These are phyloP conservation scores for Thraustochytrium sp. DNA, from an alignment of 352 stramenopile genomes.

Conservation along the genomic window DNA sequence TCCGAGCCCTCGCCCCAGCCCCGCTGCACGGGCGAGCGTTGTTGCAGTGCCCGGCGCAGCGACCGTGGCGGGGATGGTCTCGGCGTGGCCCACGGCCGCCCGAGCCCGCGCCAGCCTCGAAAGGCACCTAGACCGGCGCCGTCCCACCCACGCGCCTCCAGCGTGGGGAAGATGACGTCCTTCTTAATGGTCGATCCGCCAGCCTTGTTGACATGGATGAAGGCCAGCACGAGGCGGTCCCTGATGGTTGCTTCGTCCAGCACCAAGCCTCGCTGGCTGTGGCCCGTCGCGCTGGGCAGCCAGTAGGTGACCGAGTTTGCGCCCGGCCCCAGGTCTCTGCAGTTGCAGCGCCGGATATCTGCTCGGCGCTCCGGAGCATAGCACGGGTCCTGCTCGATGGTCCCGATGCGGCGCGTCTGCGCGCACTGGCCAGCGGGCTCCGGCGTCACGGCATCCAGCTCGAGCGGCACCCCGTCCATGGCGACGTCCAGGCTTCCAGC, in stretches of 20 bases:
- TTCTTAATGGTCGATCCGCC: slow-evolving; percentile 44
- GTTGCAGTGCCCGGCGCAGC: too few species aligned
- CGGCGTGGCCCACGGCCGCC: not conserved
- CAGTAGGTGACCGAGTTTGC: slow-evolving; percentile 28
- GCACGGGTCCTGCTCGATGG: slow-evolving; percentile 1
- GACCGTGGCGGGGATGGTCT: not conserved
- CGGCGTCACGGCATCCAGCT: not conserved
- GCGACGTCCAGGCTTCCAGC: too few species aligned
- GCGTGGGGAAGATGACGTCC: slow-evolving; percentile 3
- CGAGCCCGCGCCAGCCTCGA: not conserved
- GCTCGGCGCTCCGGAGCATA: not conserved
- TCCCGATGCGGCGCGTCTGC: not conserved
- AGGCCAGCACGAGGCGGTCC: not conserved
- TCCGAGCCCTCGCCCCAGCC: not conserved
- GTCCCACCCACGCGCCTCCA: slow-evolving; percentile 10
- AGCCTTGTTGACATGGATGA: slow-evolving; percentile 46
- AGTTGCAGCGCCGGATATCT: not conserved
- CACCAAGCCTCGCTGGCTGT: not conserved
- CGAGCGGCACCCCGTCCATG: too few species aligned
- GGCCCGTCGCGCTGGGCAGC: not conserved
- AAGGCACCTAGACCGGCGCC: slow-evolving; percentile 40
- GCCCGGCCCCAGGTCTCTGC: not conserved
- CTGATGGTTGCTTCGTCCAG: not conserved
- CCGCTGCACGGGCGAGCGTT: too few species aligned
- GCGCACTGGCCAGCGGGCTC: not conserved